Base-by-base conservation (phyloP, 345 rosid species). In the Arabidopsis suecica region DNA sequence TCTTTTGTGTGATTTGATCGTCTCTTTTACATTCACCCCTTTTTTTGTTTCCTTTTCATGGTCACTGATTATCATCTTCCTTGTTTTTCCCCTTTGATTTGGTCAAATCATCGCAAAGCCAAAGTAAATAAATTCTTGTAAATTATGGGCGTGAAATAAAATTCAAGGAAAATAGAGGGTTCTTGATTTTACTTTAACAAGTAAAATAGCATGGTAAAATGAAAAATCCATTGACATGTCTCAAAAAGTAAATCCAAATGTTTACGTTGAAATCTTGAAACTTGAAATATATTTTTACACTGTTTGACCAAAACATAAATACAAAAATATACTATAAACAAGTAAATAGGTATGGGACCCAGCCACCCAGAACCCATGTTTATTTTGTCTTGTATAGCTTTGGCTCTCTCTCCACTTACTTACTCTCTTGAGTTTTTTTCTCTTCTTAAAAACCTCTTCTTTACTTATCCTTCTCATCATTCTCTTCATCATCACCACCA, bases 151-250 rank as follows among this genome's bases (percentile, higher is more conserved):
- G 0, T 36, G 48, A 42, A 23, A 25, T 4, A 48, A 48, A 48
- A 14, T 48, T 48, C 16, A n/a, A 49, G 37, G 41, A 30, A n/a
- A 30, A 36, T 9, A 4, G 13, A 9, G 69, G 45, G 48, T 64
- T 50, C 16, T 9, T 44, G 1, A 2, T 16, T 51, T 76, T 78
- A 30, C 78, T 78, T 61, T 16, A 72, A 61, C 45, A 45, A 73
- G 81, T 72, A 72, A 71, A 69, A 40, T 3, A 72, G 13, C 28
- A 67, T 53, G 55, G 81, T 72, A 53, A 78, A 72, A 78, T 40
- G 64, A 59, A 53, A 73, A 67, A 67, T 72, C 78, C 65, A 72
- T 72, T 78, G 78, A 78, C 81, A 72, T 78, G 81, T 78, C 81
- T 73, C 70, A 67, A 78, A 72, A 78, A 78, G 81, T 78, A 60